Evolutionary conservation across 2,329 filamentous ascomycete species (phyloP), one percentile per base, ranked within the genome.

Genomic region (Venturia nashicola): DNA sequence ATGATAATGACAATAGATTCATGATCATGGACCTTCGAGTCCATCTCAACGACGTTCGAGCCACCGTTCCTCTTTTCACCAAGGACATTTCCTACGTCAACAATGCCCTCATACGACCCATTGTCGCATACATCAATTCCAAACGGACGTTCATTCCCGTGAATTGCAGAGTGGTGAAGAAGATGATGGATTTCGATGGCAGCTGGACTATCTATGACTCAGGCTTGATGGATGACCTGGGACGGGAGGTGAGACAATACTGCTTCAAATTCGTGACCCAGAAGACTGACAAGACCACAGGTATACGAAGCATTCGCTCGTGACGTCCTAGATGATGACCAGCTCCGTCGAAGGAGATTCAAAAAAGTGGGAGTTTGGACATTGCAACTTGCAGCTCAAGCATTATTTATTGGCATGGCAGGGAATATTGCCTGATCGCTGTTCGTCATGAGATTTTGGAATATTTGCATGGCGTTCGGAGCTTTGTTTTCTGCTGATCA

Each of bases 311-410:
- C 94, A 0, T 97, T 99, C 76, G 91, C 91, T 44, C 85, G 86
- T 67, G 91, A 97, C 73, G 91, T 99, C 40, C 87, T 91, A 67
- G 90, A 97, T 70, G 89, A 97, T 75, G 89, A 94, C 70, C 88
- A 96, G 73, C 90, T 88, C 68, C 86, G 91, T 62, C 88, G 91
- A 69, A 83, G 93, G 61, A 83, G 94, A 55, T 88, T 99, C 72
- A 96, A 92, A 74, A 96, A 97, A 76, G 94, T 96, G 36, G 94
- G 94, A 40, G 87, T 97, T 70, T 99, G 94, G 94, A 96, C 91
- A 3, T 81, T 97, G 64, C 92, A 93, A 69, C 79, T 99, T 65
- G 90, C 93, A 7, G 89, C 93, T 8, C 94, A 99, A 73, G 94
- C 93, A 3, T 82, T 99, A 43, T 94, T 97, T 72, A 88, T 97